Evolutionary conservation across 495 filamentous ascomycete genomes (phyloP).

Genomic region (Xylaria curta): DNA sequence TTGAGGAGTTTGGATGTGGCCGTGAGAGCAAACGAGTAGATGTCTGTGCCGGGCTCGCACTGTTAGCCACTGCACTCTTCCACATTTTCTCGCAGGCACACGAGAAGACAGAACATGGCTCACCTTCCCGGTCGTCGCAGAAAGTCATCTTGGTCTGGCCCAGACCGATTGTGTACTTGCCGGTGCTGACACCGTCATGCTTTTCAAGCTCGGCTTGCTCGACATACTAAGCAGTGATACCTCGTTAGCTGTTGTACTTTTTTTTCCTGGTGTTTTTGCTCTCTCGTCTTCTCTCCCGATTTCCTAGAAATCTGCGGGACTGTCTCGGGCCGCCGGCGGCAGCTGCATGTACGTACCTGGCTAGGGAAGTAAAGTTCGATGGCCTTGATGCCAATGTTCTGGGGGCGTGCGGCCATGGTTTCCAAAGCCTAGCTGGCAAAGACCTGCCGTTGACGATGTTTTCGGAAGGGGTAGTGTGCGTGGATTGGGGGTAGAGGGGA

Average conservation of each 20-base stretch:
- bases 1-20: conserved; percentile 84
- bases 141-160: conserved; percentile 99
- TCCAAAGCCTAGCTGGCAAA: conserved; percentile 35
- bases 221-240: conserved; percentile 72
- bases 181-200: conserved; percentile 92
- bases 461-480: conserved; percentile 15
- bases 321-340: conserved; percentile 7
- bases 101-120: conserved; percentile 41
- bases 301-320: not conserved
- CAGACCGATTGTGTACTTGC: conserved; percentile 99
- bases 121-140: conserved; percentile 98
- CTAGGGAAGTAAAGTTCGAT: conserved; percentile 98
- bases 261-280: not conserved
- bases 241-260: conserved; percentile 36
- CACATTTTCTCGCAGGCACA: not conserved
- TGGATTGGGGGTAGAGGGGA: not conserved
- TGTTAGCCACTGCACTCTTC: conserved; percentile 27
- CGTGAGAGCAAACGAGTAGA: conserved; percentile 96
- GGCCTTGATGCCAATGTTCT: conserved; percentile 99
- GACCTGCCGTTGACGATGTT: conserved; percentile 26
- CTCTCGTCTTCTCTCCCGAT: not conserved
- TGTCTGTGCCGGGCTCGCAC: conserved; percentile 64
- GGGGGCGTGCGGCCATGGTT: conserved; percentile 85
- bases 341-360: conserved; percentile 68
- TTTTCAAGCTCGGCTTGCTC: conserved; percentile 96